Conservation (phyloP, 1,139 yeast genomes). For the Blastobotrys apis region DNA sequence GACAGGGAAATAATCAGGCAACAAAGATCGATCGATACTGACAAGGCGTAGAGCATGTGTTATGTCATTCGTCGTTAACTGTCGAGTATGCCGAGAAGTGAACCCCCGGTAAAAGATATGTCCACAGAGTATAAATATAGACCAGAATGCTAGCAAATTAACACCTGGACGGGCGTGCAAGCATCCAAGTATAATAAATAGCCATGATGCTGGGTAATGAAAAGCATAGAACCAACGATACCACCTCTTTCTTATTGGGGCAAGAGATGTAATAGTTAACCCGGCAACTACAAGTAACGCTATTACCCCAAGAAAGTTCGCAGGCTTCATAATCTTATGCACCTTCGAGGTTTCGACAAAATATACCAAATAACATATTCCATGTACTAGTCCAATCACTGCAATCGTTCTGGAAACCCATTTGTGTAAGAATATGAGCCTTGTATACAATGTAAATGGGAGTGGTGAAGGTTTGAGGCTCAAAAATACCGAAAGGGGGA, state of each 20-base stretch:
- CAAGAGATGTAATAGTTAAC: conserved; percentile 53
- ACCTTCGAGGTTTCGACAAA: conserved; percentile 43
- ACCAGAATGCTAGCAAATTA: conserved; percentile 46
- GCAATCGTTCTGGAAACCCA: conserved; percentile 73
- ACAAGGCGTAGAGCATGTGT: conserved; percentile 35
- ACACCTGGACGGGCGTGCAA: conserved; percentile 80
- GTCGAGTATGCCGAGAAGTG: conserved; percentile 30
- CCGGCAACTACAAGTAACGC: conserved; percentile 43
- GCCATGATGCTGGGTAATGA: conserved; percentile 70
- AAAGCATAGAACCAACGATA: conserved; percentile 59
- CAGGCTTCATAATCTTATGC: conserved; percentile 41
- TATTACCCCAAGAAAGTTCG: conserved; percentile 61
- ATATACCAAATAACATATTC: conserved; percentile 48
- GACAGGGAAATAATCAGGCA: conserved; percentile 35
- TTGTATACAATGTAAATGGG: conserved; percentile 52
- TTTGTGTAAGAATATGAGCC: conserved; percentile 60
- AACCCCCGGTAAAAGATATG: conserved; percentile 32
- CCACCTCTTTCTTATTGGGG: conserved; percentile 48
- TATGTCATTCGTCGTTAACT: conserved; percentile 26
- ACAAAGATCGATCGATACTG: conserved; percentile 33
- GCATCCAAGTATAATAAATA: conserved; percentile 51
- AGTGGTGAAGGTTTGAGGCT: conserved; percentile 59
- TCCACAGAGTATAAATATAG: conserved; percentile 45
- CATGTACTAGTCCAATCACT: conserved; percentile 50
- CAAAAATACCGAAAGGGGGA: conserved; percentile 61